Conservation (phyloP, 495 filamentous ascomycete genomes). For the Trichocladium antarcticum region DNA sequence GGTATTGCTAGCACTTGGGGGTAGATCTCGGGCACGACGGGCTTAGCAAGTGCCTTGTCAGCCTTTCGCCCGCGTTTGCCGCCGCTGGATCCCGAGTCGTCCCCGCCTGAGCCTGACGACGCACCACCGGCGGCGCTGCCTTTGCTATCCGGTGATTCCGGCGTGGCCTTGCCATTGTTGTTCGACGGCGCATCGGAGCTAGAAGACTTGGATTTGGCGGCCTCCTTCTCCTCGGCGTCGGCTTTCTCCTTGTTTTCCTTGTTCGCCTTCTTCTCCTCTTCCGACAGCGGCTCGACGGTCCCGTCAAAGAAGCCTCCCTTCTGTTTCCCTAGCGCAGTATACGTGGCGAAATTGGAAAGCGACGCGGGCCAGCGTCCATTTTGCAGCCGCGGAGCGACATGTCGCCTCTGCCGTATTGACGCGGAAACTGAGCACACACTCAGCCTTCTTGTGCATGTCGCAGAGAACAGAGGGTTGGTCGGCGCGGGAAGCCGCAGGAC, state of each 20-base stretch:
- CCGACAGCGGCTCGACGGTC: slow-evolving; percentile 30
- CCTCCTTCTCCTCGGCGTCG: slow-evolving; percentile 33
- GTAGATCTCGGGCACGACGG: slow-evolving; percentile 84
- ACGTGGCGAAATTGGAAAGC: slow-evolving; percentile 33
- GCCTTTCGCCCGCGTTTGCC: slow-evolving; percentile 52
- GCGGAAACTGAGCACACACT: slow-evolving; percentile 10
- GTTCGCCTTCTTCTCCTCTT: slow-evolving; percentile 40
- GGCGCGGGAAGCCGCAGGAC: slow-evolving; percentile 19
- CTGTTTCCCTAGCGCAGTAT: slow-evolving; percentile 27
- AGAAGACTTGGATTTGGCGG: slow-evolving; percentile 29
- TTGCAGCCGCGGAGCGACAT: slow-evolving; percentile 8
- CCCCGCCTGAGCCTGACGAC: slow-evolving; percentile 34
- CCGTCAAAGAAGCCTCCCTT: slow-evolving; percentile 39
- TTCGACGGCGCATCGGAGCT: slow-evolving; percentile 27
- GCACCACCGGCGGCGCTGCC: slow-evolving; percentile 30
- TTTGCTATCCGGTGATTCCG: slow-evolving; percentile 36
- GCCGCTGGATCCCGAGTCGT: slow-evolving; percentile 36
- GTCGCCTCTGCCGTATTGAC: slow-evolving; percentile 8
- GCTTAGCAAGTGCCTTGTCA: slow-evolving; percentile 73
- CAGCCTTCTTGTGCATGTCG: slow-evolving; percentile 10
- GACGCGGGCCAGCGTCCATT: slow-evolving; percentile 9
- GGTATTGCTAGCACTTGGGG: slow-evolving; percentile 98
- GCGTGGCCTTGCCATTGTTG: slow-evolving; percentile 18
- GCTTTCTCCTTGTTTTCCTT: slow-evolving; percentile 33
- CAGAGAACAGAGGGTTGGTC: slow-evolving; percentile 10